phyloP scores from a whole-genome alignment of 2,329 filamentous ascomycete genomes.

The Metarhizium brunneum region DNA sequence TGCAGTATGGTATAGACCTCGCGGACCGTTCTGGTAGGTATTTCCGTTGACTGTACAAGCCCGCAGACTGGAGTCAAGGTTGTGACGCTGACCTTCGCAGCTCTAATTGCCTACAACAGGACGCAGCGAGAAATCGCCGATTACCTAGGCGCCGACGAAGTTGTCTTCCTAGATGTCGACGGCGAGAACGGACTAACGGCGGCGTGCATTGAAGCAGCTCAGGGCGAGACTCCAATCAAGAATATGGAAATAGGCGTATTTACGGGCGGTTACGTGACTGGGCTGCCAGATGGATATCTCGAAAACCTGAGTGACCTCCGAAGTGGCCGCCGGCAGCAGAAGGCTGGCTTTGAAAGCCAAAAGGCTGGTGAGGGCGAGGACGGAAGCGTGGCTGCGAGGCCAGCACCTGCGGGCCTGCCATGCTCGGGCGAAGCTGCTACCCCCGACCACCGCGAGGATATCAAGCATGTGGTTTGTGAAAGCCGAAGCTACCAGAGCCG shows the following conservation, averaged over 20 bases:
- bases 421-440: background rate
- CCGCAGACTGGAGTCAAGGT: slow-evolving; percentile 12
- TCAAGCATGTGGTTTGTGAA: slow-evolving; percentile 4
- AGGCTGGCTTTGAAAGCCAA: slow-evolving; percentile 34
- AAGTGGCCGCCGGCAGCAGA: slow-evolving; percentile 25
- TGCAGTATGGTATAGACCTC: slow-evolving; percentile 37
- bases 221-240: slow-evolving; percentile 37
- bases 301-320: slow-evolving; percentile 65
- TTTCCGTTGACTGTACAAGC: background rate
- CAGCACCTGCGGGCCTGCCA: background rate
- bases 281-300: slow-evolving; percentile 72
- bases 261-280: slow-evolving; percentile 77
- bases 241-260: slow-evolving; percentile 90
- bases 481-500: background rate
- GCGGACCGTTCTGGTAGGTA: slow-evolving; percentile 22
- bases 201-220: slow-evolving; percentile 63
- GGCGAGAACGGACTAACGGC: slow-evolving; percentile 54
- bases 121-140: slow-evolving; percentile 27
- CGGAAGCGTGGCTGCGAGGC: background rate
- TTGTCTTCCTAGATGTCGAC: slow-evolving; percentile 42
- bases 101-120: slow-evolving; percentile 32
- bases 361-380: background rate
- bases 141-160: slow-evolving; percentile 9
- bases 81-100: slow-evolving; percentile 10
- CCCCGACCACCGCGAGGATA: slow-evolving; percentile 4